These are phyloP conservation scores for Oryza rufipogon DNA, from an alignment of 176 grass and related monocot species.

Conservation along the genomic window DNA sequence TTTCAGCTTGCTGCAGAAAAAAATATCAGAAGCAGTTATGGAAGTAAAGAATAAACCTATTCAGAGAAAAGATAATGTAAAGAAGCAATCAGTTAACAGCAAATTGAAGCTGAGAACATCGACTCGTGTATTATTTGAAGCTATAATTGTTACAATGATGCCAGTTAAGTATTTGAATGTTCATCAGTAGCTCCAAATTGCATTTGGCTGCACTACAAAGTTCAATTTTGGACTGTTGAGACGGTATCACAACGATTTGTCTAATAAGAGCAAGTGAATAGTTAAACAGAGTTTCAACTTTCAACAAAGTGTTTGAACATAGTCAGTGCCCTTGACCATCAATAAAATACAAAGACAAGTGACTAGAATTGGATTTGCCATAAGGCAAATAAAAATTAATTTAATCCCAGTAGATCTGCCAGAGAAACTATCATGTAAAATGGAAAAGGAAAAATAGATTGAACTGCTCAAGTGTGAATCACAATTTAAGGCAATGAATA, in stretches of 20 bases:
- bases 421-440: conserved; percentile 14
- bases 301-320: conserved; percentile 8
- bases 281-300: conserved; percentile 11
- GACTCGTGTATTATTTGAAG: background rate
- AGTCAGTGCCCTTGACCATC: background rate
- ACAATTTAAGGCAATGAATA: background rate
- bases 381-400: background rate
- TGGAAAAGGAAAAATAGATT: background rate
- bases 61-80: conserved; percentile 14
- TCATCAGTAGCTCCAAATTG: background rate
- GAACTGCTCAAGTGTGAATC: background rate
- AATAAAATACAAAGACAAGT: conserved; percentile 5
- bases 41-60: conserved; percentile 16
- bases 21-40: conserved; percentile 43
- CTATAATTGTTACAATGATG: conserved; percentile 3
- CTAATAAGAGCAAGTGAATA: background rate
- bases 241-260: background rate
- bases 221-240: conserved; percentile 19
- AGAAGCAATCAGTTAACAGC: conserved; percentile 9
- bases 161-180: background rate
- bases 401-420: background rate
- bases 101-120: conserved; percentile 10
- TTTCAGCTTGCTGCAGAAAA: conserved; percentile 87
- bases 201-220: conserved; percentile 19
- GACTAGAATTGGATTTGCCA: conserved; percentile 1